Conservation (phyloP, 108 stramenopile genomes). For the Nitzschia inconspicua region DNA sequence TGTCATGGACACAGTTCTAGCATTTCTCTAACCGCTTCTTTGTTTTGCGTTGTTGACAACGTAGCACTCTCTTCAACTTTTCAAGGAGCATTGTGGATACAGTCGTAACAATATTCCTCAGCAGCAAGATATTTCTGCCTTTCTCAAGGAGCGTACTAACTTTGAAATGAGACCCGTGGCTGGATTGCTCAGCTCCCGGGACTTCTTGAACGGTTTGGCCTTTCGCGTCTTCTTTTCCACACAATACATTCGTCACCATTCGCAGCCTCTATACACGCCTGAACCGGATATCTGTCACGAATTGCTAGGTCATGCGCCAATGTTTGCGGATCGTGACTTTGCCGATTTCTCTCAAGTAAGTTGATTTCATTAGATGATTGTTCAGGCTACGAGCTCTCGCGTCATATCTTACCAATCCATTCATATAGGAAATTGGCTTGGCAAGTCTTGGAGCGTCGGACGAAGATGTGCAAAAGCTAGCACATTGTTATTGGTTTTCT, state of each 20-base stretch:
- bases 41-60: not conserved
- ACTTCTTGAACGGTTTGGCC: constrained; percentile 95
- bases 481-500: constrained; percentile 91
- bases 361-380: too few species aligned
- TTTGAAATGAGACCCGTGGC: constrained; percentile 92
- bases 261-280: constrained; percentile 69
- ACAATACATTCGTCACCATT: constrained; percentile 86
- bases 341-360: constrained; percentile 93
- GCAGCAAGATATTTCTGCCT: constrained; percentile 80
- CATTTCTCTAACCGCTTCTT: not conserved
- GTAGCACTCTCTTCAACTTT: constrained; percentile 56
- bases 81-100: constrained; percentile 88
- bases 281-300: constrained; percentile 98
- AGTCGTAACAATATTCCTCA: constrained; percentile 83
- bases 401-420: too few species aligned
- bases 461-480: constrained; percentile 87
- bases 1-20: not conserved
- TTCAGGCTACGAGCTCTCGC: too few species aligned
- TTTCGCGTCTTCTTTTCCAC: constrained; percentile 96
- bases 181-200: constrained; percentile 92
- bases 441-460: constrained; percentile 93
- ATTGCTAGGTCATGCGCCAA: constrained; percentile 92
- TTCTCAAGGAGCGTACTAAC: constrained; percentile 71
- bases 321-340: constrained; percentile 97
- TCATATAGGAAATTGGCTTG: constrained; percentile 95